phyloP scores from a whole-genome alignment of 108 stramenopile species.

The Cyclotella kingstonii region DNA sequence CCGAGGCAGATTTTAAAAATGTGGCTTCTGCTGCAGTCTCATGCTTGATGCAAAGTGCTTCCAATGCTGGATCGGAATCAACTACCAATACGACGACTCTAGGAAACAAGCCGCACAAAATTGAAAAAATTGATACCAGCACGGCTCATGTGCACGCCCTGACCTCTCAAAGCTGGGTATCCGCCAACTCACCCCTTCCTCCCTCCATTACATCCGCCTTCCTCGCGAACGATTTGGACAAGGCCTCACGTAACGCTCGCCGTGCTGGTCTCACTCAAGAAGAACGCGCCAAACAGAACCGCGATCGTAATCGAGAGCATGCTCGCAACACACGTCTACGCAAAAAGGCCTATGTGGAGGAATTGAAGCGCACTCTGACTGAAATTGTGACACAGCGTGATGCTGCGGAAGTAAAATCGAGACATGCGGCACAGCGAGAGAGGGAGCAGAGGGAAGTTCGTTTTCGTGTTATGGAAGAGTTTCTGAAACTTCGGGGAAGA shows the following conservation, averaged over 20 bases:
- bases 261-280: constrained; percentile 80
- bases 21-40: constrained; percentile 78
- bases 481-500: constrained; percentile 73
- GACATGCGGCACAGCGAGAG: constrained; percentile 60
- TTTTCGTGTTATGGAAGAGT: constrained; percentile 83
- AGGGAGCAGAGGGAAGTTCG: constrained; percentile 80
- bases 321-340: constrained; percentile 89
- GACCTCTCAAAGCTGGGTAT: constrained; percentile 83
- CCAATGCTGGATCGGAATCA: constrained; percentile 3
- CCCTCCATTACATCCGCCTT: constrained; percentile 20
- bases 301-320: constrained; percentile 93
- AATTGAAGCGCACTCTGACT: constrained; percentile 84
- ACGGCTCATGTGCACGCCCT: constrained; percentile 84
- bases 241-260: constrained; percentile 56
- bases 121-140: constrained; percentile 59
- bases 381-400: constrained; percentile 81
- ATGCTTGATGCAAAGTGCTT: constrained; percentile 67
- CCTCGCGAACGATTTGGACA: constrained; percentile 40
- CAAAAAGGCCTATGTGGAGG: constrained; percentile 94
- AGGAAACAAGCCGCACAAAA: constrained; percentile 5
- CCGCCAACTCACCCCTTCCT: constrained; percentile 57
- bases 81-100: constrained; percentile 5
- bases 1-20: constrained; percentile 76
- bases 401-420: constrained; percentile 67
- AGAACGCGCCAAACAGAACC: constrained; percentile 86